These are phyloP conservation scores for Penicillium atrosanguineum DNA, from an alignment of 495 filamentous ascomycete genomes.

Conservation along the genomic window DNA sequence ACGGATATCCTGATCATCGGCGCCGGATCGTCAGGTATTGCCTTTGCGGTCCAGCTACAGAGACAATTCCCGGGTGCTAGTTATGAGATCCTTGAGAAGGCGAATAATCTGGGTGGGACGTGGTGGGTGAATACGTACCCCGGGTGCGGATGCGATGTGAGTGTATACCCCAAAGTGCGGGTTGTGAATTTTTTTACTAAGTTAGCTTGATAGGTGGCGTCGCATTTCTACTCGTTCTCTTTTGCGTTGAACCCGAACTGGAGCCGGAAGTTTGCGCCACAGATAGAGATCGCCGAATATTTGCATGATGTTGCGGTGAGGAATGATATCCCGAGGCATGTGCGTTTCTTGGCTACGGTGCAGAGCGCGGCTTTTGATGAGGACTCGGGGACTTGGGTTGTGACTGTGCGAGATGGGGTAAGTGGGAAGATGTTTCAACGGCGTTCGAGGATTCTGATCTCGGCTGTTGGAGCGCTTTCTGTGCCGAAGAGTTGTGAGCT, in stretches of 20 bases:
- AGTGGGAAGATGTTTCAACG: slow-evolving; percentile 22
- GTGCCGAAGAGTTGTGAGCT: slow-evolving; percentile 45
- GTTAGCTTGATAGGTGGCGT: slow-evolving; percentile 9
- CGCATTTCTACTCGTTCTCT: slow-evolving; percentile 49
- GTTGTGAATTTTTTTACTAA: background rate
- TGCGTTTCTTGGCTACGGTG: slow-evolving; percentile 41
- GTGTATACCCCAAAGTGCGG: background rate
- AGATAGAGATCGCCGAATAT: slow-evolving; percentile 45
- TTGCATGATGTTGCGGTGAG: slow-evolving; percentile 39
- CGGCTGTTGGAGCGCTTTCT: slow-evolving; percentile 45
- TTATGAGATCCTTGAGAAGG: slow-evolving; percentile 25
- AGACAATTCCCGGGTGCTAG: slow-evolving; percentile 43
- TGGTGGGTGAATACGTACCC: slow-evolving; percentile 30
- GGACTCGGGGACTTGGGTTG: slow-evolving; percentile 38
- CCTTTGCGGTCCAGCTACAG: slow-evolving; percentile 54
- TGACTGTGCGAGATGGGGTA: slow-evolving; percentile 36
- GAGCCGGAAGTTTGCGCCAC: slow-evolving; percentile 37
- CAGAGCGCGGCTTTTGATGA: slow-evolving; percentile 36
- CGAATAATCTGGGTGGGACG: slow-evolving; percentile 19
- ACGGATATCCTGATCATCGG: slow-evolving; percentile 38
- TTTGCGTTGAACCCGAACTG: slow-evolving; percentile 49
- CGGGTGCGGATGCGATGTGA: slow-evolving; percentile 27
- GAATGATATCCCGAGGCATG: slow-evolving; percentile 42
- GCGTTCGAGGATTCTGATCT: slow-evolving; percentile 44
- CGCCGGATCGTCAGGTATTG: slow-evolving; percentile 58